Base-by-base conservation (phyloP, 2,329 filamentous ascomycete species). In the Cryphonectria japonica region DNA sequence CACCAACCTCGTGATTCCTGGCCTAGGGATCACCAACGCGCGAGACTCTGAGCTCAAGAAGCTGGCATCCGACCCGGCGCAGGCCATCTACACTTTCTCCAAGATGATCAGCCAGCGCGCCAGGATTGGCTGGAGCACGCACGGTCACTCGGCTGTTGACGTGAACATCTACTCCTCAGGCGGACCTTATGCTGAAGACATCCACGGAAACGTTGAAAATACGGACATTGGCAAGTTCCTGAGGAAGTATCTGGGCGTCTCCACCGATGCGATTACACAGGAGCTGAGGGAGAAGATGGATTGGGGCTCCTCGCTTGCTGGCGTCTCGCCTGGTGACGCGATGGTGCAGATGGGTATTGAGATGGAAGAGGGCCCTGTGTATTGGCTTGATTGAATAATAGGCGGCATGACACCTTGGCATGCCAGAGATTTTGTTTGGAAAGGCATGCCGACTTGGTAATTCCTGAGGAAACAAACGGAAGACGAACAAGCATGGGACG, bases 111-210 rank as follows among this genome's bases (percentile, higher is more conserved):
- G 93, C 75, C 87, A 92, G 5, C 89, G 96, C 72, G 93, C 95
- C 1, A 94, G 97, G 78, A 89, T 97, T 60, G 97, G 96, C 19
- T 99, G 96, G 96, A 91, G 89, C 74, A 97, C 95, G 0, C 95
- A 98, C 79, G 96, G 96, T 39, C 96, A 99, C 82, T 92, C 91
- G 29, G 96, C 92, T 67, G 94, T 96, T 9, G 96, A 99, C 79
- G 96, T 99, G 65, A 99, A 99, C 80, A 93, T 99, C 75, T 99
- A 98, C 82, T 92, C 93, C 67, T 95, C 92, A 0, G 85, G 86
- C 62, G 90, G 93, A 3, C 85, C 88, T 0, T 85, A 88, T 52
- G 88, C 91, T 0, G 86, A 88, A 60, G 84, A 86, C 19, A 85
- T 97, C 8, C 83, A 88, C 3, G 95, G 95, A 9, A 98, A 98